Conservation (phyloP, 306 rosid genomes). For the Acacia confusa region DNA sequence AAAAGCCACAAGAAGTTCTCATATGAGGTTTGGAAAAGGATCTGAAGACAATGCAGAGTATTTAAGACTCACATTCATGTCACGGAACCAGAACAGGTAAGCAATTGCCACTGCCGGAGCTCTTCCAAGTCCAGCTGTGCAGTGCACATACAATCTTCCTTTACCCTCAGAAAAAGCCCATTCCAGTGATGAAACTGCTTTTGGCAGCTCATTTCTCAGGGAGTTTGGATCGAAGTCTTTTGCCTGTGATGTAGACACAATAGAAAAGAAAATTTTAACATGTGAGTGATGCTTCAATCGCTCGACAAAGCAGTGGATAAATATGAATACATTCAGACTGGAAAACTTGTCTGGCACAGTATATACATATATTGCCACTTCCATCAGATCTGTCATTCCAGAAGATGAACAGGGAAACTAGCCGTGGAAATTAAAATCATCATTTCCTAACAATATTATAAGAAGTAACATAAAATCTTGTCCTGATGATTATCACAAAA, state of each 20-base stretch:
- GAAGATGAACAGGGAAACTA: constrained; percentile 6
- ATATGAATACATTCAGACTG: constrained; percentile 1
- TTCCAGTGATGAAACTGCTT: constrained; percentile 88
- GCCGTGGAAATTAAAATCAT: neutral
- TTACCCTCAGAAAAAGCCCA: constrained; percentile 83
- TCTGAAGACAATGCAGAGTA: neutral
- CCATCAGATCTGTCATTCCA: constrained; percentile 4
- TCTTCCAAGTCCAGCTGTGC: constrained; percentile 95
- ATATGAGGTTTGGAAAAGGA: neutral
- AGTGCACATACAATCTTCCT: constrained; percentile 82
- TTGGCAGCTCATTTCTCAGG: constrained; percentile 68
- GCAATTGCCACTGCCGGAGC: constrained; percentile 92
- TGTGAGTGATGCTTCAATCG: constrained; percentile 14
- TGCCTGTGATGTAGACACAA: constrained; percentile 51
- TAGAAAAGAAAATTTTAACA: constrained; percentile 1
- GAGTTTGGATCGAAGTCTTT: constrained; percentile 91
- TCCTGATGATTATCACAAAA: neutral
- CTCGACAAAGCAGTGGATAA: neutral
- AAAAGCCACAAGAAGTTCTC: constrained; percentile 7
- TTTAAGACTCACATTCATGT: constrained; percentile 66
- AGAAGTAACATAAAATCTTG: neutral
- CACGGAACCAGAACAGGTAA: constrained; percentile 85
- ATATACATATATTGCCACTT: neutral
- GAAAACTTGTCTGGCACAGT: constrained; percentile 7
- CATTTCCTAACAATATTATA: constrained; percentile 5